These are phyloP conservation scores for Dipodascopsis tothii DNA, from an alignment of 805 yeast genomes.

Conservation along the genomic window DNA sequence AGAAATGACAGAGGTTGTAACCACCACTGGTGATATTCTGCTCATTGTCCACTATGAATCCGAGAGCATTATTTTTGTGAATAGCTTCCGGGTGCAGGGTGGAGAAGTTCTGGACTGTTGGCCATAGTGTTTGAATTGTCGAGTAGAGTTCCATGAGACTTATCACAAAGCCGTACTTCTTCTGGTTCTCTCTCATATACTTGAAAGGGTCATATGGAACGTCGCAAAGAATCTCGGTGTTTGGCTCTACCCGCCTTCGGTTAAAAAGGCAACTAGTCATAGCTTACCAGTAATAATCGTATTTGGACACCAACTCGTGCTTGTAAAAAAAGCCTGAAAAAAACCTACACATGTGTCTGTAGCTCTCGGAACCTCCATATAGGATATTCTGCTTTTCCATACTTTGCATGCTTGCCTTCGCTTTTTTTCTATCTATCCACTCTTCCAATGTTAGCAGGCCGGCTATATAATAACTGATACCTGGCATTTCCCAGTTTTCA, in stretches of 20 bases:
- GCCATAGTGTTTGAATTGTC: slow-evolving; percentile 61
- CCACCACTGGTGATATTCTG: slow-evolving; percentile 40
- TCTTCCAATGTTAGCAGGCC: slow-evolving; percentile 35
- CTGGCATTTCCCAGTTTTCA: slow-evolving; percentile 53
- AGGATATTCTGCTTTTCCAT: slow-evolving; percentile 41
- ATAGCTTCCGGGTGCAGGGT: slow-evolving; percentile 42
- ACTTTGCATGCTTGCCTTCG: slow-evolving; percentile 39
- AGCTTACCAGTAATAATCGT: slow-evolving; percentile 53
- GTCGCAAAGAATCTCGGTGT: slow-evolving; percentile 65
- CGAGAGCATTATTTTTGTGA: slow-evolving; percentile 56
- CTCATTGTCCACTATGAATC: slow-evolving; percentile 50
- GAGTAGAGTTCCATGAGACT: slow-evolving; percentile 46
- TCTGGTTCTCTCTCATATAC: slow-evolving; percentile 47
- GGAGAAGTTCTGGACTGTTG: slow-evolving; percentile 44
- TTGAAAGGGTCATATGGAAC: slow-evolving; percentile 52
- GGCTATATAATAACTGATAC: background rate
- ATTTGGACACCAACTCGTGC: slow-evolving; percentile 50
- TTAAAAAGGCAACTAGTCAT: slow-evolving; percentile 29
- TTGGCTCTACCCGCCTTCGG: slow-evolving; percentile 79
- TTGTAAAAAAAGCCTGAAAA: slow-evolving; percentile 66
- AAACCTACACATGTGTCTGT: slow-evolving; percentile 77
- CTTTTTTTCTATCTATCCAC: slow-evolving; percentile 50
- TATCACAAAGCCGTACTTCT: slow-evolving; percentile 60
- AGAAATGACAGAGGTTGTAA: slow-evolving; percentile 71
- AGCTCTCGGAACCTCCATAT: slow-evolving; percentile 54